Base-by-base conservation (phyloP, 202 grass and related monocot species). In the Eragrostis tef region DNA sequence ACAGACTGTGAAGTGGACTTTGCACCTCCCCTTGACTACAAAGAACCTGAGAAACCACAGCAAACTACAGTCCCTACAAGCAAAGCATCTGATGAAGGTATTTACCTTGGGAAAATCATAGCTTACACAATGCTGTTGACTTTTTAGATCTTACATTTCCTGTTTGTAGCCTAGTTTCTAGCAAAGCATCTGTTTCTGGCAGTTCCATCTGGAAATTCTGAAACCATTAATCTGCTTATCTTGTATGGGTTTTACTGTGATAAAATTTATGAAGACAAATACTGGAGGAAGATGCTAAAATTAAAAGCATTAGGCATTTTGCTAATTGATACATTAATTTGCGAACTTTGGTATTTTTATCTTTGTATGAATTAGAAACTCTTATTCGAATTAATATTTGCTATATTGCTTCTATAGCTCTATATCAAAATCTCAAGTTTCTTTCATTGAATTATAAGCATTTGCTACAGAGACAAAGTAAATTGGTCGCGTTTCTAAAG, bases 1-100 rank as follows among this genome's bases (percentile, higher is more conserved):
- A 98, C 88, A 17, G 95, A 98, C 78, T 98, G 92, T 74, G 95
- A 98, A 71, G 95, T 93, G 44, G 95, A 98, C 58, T 98, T 98
- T 85, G 92, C 92, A 74, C 92, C 90, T 81, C 92, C 95, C 25
- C 94, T 98, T 22, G 92, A 98, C 70, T 94, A 93, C n/a, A 91
- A 89, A 85, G 92, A 87, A 73, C 90, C 88, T 68, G 86, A 91
- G 86, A 91, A 79, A 54, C 67, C 11, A 19, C 84, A 82, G 29
- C 81, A 74, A 46, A 53, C 53, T 52, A 47, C 75, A 49, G 65
- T 85, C 75, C 79, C 88, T 71, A 8, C 81, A 70, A 68, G 39
- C 75, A 89, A 93, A 39, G 46, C 79, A 44, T 47, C 63, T 53
- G 70, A 66, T 74, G 82, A 94, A 93, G 94, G 94, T 97, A 64